Evolutionary conservation across 805 yeast genomes (phyloP).

Genomic region (Cyberlindnera petersonii): DNA sequence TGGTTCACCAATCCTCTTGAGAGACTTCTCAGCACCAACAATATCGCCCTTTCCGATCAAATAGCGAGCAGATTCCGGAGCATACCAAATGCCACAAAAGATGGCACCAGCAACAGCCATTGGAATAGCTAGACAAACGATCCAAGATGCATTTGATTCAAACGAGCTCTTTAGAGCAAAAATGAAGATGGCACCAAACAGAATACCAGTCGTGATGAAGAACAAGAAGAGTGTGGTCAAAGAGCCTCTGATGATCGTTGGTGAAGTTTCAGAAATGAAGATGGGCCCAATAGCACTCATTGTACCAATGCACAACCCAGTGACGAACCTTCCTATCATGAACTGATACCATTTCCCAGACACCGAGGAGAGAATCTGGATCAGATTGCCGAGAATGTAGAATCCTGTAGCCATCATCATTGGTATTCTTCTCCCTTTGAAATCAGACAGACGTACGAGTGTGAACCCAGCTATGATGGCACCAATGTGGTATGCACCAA

Average conservation of each 20-base stretch:
- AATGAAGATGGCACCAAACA: slow-evolving; percentile 60
- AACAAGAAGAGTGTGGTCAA: slow-evolving; percentile 63
- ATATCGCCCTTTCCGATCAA: slow-evolving; percentile 44
- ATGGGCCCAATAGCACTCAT: slow-evolving; percentile 70
- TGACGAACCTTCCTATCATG: slow-evolving; percentile 57
- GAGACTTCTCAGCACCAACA: slow-evolving; percentile 51
- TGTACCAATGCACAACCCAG: slow-evolving; percentile 73
- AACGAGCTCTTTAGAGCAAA: slow-evolving; percentile 43
- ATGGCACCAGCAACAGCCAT: slow-evolving; percentile 42
- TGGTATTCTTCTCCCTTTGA: slow-evolving; percentile 56
- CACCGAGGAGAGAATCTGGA: slow-evolving; percentile 51
- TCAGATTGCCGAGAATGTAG: slow-evolving; percentile 53
- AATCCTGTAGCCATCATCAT: slow-evolving; percentile 49
- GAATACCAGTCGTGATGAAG: slow-evolving; percentile 60
- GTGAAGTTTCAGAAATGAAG: slow-evolving; percentile 63
- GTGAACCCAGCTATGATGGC: slow-evolving; percentile 66
- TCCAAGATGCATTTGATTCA: slow-evolving; percentile 47
- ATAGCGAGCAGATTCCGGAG: slow-evolving; percentile 69
- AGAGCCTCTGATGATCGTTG: slow-evolving; percentile 61
- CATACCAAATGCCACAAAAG: slow-evolving; percentile 52
- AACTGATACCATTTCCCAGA: slow-evolving; percentile 54
- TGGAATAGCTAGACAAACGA: slow-evolving; percentile 59
- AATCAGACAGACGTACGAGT: slow-evolving; percentile 54
- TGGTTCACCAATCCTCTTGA: slow-evolving; percentile 44
- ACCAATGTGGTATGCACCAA: slow-evolving; percentile 60